Percentiles rank a stretch among this genome's conserved stretches.
Conservation (phyloP, 164 flowering plant species). For the Echeveria elegans region DNA sequence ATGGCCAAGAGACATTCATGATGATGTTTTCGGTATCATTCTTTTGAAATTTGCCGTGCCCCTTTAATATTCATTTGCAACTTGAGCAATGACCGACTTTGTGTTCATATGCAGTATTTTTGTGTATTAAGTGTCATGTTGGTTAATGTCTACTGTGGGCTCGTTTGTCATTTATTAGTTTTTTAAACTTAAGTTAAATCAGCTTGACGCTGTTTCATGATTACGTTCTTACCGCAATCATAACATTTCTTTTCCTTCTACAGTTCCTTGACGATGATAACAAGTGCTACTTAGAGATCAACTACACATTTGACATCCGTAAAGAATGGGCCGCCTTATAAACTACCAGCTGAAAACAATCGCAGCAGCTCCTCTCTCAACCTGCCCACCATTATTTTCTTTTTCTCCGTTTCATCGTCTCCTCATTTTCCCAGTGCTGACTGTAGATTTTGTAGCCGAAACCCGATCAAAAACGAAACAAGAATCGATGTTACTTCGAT, state of each 20-base stretch:
- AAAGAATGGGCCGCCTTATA: constrained; percentile 30
- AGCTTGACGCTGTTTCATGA: background rate
- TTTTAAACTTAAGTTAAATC: background rate
- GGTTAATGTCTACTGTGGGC: no score
- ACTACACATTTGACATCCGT: constrained; percentile 51
- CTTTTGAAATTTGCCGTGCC: background rate
- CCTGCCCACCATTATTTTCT: background rate
- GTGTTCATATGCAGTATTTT: no score
- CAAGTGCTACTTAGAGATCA: constrained; percentile 58
- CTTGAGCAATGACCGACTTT: no score
- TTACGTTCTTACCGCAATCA: background rate
- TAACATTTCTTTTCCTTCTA: background rate
- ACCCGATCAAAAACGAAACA: no score
- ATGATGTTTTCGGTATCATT: background rate
- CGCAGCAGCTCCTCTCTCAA: background rate
- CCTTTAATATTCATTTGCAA: background rate
- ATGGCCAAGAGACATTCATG: background rate
- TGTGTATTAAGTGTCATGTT: no score
- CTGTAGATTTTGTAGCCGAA: no score
- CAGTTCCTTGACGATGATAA: constrained; percentile 58
- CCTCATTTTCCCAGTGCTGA: no score
- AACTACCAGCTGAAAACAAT: background rate
- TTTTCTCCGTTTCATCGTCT: no score
- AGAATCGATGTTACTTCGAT: no score
- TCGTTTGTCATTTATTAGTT: no score